Evolutionary conservation across 495 filamentous ascomycete species (phyloP), one percentile per base, ranked within the genome.

Genomic region (Penicillium waksmanii): DNA sequence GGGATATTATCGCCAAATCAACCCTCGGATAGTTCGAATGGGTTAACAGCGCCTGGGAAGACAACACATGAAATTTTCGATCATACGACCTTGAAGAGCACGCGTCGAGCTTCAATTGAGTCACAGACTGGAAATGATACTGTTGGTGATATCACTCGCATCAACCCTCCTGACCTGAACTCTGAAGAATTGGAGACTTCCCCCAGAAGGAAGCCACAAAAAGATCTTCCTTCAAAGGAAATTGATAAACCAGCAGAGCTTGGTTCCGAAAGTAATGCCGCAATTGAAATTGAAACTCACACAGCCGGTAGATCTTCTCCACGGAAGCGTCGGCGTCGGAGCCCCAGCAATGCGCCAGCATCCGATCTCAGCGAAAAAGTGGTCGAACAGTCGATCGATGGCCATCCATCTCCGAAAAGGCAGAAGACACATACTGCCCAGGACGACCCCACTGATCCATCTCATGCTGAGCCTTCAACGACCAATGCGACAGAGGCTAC

Each of bases 321-420:
- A n/a, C 46, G 46, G 9, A 48, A 48, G 21, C 46, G 46, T 13
- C 23, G 11, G 19, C 46, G 46, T 12, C 7, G 23, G 3, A 48
- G 46, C 21, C 46, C 10, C 1, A n/a, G 46, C 11, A 19, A 27
- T 25, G 21, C 9, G 2, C 19, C 46, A 48, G 21, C 31, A 2
- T 12, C 23, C 9, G 19, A 48, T 27, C 5, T n/a, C 18, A 27
- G 11, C 15, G 21, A 48, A n/a, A 38, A 38, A 1, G 36, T 4
- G 9, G 21, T 15, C 46, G 23, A 25, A 9, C 46, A 48, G 9
- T 23, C 15, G 46, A 25, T 2, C 21, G 15, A 15, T 6, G 19
- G 11, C 21, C 60, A 19, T 55, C 49, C 17, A 57, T 31, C 27
- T 31, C 27, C 19, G 4, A 69, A 70, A 44, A 60, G 52, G 53